Conservation (phyloP, 2,329 filamentous ascomycete genomes). For the Pseudopyrenochaeta lycopersici region DNA sequence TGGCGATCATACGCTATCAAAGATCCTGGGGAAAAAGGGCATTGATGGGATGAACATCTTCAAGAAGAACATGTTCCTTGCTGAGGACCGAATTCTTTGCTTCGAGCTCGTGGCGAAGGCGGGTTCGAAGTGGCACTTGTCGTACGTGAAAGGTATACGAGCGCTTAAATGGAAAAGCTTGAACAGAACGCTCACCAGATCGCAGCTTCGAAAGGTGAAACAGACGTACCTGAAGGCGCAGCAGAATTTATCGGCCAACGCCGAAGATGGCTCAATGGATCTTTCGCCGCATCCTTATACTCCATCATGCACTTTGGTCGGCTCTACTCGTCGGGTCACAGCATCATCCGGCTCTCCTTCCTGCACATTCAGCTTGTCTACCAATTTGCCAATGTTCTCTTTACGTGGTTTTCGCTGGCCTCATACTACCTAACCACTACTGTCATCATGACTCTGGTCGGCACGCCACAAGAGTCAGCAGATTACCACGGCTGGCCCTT, state of each 20-base stretch:
- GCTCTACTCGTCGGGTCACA: slow-evolving; percentile 99
- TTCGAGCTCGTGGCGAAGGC: slow-evolving; percentile 99
- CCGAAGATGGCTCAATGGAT: slow-evolving; percentile 98
- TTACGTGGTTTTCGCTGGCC: slow-evolving; percentile 81
- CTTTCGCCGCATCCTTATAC: slow-evolving; percentile 96
- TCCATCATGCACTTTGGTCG: slow-evolving; percentile 97
- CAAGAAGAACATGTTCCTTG: slow-evolving; percentile 99
- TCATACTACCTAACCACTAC: slow-evolving; percentile 97
- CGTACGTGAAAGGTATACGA: slow-evolving; percentile 99
- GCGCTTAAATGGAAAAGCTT: too few species aligned
- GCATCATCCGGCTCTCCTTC: slow-evolving; percentile 98
- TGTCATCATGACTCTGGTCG: slow-evolving; percentile 97
- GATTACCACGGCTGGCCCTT: slow-evolving; percentile 80
- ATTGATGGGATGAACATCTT: slow-evolving; percentile 99
- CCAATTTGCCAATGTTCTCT: slow-evolving; percentile 86
- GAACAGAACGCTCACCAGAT: too few species aligned
- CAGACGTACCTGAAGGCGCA: slow-evolving; percentile 96
- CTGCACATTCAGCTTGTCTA: slow-evolving; percentile 96
- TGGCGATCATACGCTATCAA: slow-evolving; percentile 96
- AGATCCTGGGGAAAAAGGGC: slow-evolving; percentile 96
- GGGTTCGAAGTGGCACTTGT: slow-evolving; percentile 98
- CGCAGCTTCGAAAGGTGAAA: slow-evolving; percentile 88
- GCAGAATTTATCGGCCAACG: slow-evolving; percentile 97
- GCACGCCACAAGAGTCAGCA: slow-evolving; percentile 49
- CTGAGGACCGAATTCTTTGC: slow-evolving; percentile 99